phyloP scores from a whole-genome alignment of 23 red algal genomes.

The Gracilariopsis chorda region DNA sequence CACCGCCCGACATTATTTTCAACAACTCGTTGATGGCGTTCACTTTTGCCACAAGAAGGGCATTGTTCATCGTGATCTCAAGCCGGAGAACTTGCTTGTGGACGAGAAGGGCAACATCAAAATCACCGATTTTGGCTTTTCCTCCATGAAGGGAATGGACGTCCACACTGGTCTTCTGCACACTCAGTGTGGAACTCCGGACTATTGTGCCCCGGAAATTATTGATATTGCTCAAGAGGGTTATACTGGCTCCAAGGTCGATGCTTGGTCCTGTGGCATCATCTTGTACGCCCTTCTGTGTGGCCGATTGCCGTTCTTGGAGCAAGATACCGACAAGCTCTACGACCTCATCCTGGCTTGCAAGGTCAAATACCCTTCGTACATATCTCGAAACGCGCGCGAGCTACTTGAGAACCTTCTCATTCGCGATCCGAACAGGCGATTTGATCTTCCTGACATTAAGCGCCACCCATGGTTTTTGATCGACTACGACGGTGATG shows the following conservation, averaged over 20 bases:
- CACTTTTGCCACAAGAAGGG: constrained; percentile 82
- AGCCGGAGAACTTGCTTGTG: constrained; percentile 90
- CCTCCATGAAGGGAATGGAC: constrained; percentile 70
- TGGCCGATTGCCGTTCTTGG: constrained; percentile 80
- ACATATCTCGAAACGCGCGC: constrained; percentile 34
- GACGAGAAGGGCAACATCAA: constrained; percentile 85
- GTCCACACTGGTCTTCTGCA: constrained; percentile 63
- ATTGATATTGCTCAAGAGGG: constrained; percentile 70
- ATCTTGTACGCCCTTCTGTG: constrained; percentile 87
- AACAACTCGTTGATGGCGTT: constrained; percentile 81
- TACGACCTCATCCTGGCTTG: constrained; percentile 69
- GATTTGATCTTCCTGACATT: constrained; percentile 58
- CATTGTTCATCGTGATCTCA: constrained; percentile 93
- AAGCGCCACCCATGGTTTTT: constrained; percentile 85
- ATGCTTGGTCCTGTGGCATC: constrained; percentile 93
- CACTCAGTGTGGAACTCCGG: constrained; percentile 71
- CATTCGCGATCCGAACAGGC: constrained; percentile 60
- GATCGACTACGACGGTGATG: constrained; percentile 61
- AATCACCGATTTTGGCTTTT: constrained; percentile 97
- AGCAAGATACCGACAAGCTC: constrained; percentile 76
- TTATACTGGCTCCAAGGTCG: constrained; percentile 86
- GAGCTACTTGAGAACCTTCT: constrained; percentile 54
- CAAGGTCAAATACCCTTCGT: constrained; percentile 57
- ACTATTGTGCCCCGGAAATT: constrained; percentile 78
- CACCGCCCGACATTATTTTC: constrained; percentile 73